These are phyloP conservation scores for Aspergillus phoenicis DNA, from an alignment of 2,329 filamentous ascomycete genomes.

Conservation along the genomic window DNA sequence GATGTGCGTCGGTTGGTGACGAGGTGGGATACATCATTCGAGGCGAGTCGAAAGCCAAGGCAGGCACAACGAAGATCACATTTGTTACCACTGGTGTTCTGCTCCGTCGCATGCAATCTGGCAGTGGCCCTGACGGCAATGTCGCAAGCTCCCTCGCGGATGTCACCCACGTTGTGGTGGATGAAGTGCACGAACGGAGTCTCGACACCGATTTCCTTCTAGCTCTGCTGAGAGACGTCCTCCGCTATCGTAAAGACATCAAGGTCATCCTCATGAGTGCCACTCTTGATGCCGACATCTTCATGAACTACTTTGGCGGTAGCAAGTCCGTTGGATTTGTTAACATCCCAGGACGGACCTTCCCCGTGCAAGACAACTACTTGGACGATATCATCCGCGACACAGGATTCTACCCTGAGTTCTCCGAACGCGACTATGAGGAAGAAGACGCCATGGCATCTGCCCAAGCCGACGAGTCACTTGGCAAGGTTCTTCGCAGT, in stretches of 20 bases:
- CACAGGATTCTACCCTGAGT: constrained; percentile 66
- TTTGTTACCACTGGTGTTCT: constrained; percentile 96
- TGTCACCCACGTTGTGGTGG: constrained; percentile 91
- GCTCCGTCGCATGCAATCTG: constrained; percentile 85
- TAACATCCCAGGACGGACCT: constrained; percentile 85
- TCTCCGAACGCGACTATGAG: constrained; percentile 35
- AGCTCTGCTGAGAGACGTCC: constrained; percentile 80
- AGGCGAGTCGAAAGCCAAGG: constrained; percentile 77
- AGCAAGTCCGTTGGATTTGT: constrained; percentile 74
- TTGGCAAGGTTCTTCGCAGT: constrained; percentile 71
- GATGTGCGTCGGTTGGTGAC: constrained; percentile 76
- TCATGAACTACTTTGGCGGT: constrained; percentile 78
- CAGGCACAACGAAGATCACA: constrained; percentile 78
- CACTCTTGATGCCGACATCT: constrained; percentile 84
- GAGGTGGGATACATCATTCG: constrained; percentile 92
- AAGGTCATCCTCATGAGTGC: constrained; percentile 96
- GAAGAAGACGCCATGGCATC: constrained; percentile 44
- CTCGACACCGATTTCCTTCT: constrained; percentile 93
- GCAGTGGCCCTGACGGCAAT: constrained; percentile 76
- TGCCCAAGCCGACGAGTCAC: constrained; percentile 48
- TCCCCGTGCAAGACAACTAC: constrained; percentile 86
- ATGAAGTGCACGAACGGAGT: constrained; percentile 95
- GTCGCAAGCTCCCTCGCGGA: constrained; percentile 80
- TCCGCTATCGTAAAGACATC: constrained; percentile 73
- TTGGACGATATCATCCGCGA: constrained; percentile 82